Percentiles rank a stretch among this genome's conserved stretches.
phyloP scores from a whole-genome alignment of 768 basidiomycete genomes.

The Heimioporus sp. region DNA sequence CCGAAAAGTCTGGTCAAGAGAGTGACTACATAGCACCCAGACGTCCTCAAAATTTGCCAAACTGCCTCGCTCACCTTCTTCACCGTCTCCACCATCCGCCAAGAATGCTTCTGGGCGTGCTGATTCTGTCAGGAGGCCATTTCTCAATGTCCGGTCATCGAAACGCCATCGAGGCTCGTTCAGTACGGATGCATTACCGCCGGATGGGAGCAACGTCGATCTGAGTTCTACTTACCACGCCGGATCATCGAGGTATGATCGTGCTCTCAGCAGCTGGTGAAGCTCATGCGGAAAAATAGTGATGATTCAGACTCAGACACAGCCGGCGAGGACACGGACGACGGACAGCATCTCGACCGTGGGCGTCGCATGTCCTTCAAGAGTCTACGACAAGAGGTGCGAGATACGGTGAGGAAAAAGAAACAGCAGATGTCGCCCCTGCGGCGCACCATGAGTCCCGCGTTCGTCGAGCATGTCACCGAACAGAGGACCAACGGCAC shows the following conservation, averaged over 20 bases:
- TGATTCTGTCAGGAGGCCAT: slow-evolving; percentile 43
- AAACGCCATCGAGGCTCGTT: slow-evolving; percentile 27
- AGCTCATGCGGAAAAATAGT: slow-evolving; percentile 31
- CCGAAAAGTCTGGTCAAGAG: no score
- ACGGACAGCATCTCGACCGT: slow-evolving; percentile 41
- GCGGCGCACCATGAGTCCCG: slow-evolving; percentile 24
- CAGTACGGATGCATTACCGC: slow-evolving; percentile 17
- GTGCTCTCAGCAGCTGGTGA: neutral
- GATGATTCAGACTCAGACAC: slow-evolving; percentile 52
- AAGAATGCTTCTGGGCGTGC: slow-evolving; percentile 50
- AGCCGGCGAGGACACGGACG: slow-evolving; percentile 59
- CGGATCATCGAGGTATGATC: slow-evolving; percentile 73
- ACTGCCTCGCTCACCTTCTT: slow-evolving; percentile 78
- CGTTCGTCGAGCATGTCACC: slow-evolving; percentile 23
- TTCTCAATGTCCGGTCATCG: slow-evolving; percentile 25
- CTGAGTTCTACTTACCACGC: slow-evolving; percentile 89
- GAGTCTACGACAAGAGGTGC: slow-evolving; percentile 25
- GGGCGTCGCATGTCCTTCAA: slow-evolving; percentile 41
- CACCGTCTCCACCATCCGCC: slow-evolving; percentile 68
- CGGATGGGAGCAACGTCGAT: slow-evolving; percentile 43
- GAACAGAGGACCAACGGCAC: slow-evolving; percentile 36
- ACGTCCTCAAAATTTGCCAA: slow-evolving; percentile 36
- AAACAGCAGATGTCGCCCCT: slow-evolving; percentile 24
- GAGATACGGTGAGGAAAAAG: slow-evolving; percentile 27
- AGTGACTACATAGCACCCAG: no score